Evolutionary conservation across 148 eudicot genomes (phyloP).

Genomic region (Agrostemma githago): DNA sequence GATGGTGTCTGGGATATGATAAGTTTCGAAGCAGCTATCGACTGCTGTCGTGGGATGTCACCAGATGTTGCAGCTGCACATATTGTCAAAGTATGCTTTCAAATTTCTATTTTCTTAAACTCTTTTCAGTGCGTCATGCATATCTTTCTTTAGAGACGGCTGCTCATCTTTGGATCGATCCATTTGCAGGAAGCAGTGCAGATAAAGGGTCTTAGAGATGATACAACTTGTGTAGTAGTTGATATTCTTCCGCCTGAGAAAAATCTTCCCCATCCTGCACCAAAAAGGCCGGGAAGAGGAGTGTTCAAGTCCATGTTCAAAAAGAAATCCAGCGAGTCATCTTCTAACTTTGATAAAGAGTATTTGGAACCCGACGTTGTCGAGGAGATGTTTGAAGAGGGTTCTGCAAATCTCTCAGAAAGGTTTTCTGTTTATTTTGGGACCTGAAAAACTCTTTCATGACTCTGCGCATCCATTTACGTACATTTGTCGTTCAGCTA

Average conservation of each 20-base stretch:
- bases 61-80: constrained; percentile 87
- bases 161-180: constrained; percentile 9
- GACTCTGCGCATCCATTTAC: neutral
- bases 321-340: constrained; percentile 57
- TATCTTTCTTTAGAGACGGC: neutral
- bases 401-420: constrained; percentile 83
- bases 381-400: constrained; percentile 91
- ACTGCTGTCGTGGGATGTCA: constrained; percentile 81
- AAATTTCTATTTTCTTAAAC: neutral
- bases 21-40: constrained; percentile 72
- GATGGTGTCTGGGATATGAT: constrained; percentile 99
- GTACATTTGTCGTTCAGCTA: neutral
- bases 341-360: constrained; percentile 50
- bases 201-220: constrained; percentile 85
- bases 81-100: constrained; percentile 64
- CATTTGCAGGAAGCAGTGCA: constrained; percentile 76
- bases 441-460: neutral
- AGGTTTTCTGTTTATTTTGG: constrained; percentile 39
- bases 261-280: constrained; percentile 52
- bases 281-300: constrained; percentile 72
- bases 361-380: constrained; percentile 63
- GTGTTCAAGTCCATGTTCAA: constrained; percentile 75
- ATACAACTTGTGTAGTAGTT: constrained; percentile 92
- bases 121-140: neutral
- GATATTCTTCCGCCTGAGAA: constrained; percentile 71